Conservation (phyloP, 805 yeast genomes). For the Priceomyces medius region DNA sequence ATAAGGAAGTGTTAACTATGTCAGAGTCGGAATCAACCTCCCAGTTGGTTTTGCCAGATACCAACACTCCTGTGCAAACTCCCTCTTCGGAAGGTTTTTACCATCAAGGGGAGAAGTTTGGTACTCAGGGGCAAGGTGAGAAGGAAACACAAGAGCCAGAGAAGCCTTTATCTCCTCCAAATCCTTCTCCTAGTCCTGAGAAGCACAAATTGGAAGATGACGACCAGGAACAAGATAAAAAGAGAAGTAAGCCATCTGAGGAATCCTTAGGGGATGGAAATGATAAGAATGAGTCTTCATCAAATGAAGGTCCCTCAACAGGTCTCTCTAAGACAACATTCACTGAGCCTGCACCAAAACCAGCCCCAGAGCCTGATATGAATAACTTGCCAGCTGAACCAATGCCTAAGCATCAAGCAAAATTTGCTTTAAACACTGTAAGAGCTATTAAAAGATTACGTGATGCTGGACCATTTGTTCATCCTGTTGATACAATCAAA, state of each 20-base stretch:
- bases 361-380: conserved; percentile 73
- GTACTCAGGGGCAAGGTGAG: conserved; percentile 9
- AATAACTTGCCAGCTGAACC: conserved; percentile 64
- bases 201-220: conserved; percentile 32
- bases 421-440: conserved; percentile 72
- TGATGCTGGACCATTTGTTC: conserved; percentile 87
- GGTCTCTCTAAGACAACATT: conserved; percentile 10
- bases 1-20: conserved; percentile 14
- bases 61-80: conserved; percentile 40
- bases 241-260: conserved; percentile 6
- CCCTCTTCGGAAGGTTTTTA: conserved; percentile 33
- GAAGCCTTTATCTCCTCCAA: conserved; percentile 45
- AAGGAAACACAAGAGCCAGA: conserved; percentile 19
- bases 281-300: background rate
- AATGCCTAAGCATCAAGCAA: conserved; percentile 78
- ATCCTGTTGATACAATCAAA: conserved; percentile 87
- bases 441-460: conserved; percentile 86
- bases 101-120: conserved; percentile 19
- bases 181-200: conserved; percentile 44
- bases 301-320: background rate
- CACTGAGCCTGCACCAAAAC: conserved; percentile 67
- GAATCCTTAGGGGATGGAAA: conserved; percentile 3
- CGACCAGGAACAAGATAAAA: conserved; percentile 17
- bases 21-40: conserved; percentile 20
- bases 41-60: conserved; percentile 20